Conservation (phyloP, 192 early-diverging fungal genomes). For the Tieghemiomyces parasiticus region DNA sequence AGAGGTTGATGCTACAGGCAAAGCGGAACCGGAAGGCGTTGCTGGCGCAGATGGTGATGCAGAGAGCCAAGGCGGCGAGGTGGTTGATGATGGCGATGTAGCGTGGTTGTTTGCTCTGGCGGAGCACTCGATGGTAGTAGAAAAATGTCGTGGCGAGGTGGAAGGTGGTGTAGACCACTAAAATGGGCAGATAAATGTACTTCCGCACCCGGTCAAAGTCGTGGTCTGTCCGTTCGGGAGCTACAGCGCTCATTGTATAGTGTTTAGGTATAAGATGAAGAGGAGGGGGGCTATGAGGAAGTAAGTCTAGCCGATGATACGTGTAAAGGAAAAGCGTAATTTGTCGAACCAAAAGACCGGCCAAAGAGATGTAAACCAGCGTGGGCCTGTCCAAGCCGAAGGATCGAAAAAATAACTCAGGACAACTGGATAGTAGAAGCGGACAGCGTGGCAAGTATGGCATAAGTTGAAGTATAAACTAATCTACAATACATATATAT, state of each 20-base stretch:
- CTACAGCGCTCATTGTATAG: too few relatives aligned
- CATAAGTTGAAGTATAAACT: too few relatives aligned
- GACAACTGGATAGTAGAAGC: too few relatives aligned
- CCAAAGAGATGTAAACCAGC: too few relatives aligned
- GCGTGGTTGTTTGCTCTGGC: not conserved
- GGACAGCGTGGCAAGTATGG: too few relatives aligned
- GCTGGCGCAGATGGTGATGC: not conserved
- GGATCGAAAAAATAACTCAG: too few relatives aligned
- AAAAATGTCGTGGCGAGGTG: not conserved
- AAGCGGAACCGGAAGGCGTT: not conserved
- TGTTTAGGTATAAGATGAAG: too few relatives aligned
- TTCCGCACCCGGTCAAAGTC: not conserved
- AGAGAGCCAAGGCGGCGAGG: not conserved
- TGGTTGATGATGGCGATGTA: not conserved
- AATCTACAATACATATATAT: not conserved
- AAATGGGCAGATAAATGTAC: not conserved
- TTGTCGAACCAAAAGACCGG: too few relatives aligned
- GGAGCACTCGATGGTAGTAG: not conserved
- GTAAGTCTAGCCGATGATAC: too few relatives aligned
- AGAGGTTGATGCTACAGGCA: conserved; percentile 1
- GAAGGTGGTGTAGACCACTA: not conserved
- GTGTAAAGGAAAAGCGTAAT: too few relatives aligned
- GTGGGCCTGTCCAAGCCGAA: too few relatives aligned
- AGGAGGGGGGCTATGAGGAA: too few relatives aligned
- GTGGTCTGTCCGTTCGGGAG: not conserved